Base-by-base conservation (phyloP, 176 grass and related monocot species). In the Avena atlantica region DNA sequence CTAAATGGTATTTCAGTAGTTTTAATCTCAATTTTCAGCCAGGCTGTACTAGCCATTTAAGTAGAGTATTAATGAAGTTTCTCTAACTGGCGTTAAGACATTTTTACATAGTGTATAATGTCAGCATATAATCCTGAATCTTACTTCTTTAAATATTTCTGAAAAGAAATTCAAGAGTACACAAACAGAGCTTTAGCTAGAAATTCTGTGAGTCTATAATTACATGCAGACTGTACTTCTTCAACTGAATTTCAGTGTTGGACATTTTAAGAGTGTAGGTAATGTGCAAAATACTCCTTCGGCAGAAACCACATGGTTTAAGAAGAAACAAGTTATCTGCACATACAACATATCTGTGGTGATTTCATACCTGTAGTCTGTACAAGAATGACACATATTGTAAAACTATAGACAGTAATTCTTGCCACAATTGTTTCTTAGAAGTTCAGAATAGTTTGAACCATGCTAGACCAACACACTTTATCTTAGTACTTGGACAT, bases 401-500 rank as follows among this genome's bases (percentile, higher is more conserved):
- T 71, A 25, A 25, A 73, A 25, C 20, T 74, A 21, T 14, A 21
- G 19, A 74, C 17, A 83, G 58, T 27, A 7, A 83, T 44, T 4
- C 6, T 72, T 23, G n/a, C 21, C 12, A 27, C 10, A 64, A 64
- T 27, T 64, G 61, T 13, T 64, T 64, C 23, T 64, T 64, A 27
- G 1, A 45, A 45, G 21, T 66, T 48, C 4, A 67, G 42, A 81
- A 51, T 17, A 50, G 20, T 45, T 42, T 65, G 21, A 63, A 64
- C 36, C 78, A 62, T 63, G 13, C 40, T 29, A 25, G 1, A 44
- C 37, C 36, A 64, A 27, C 20, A 76, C 7, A 36, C 15, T 77
- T 64, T 49, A 81, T 7, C 25, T 81, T 66, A 44, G 4, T 17
- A 19, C 78, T 31, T 81, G 75, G 51, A 48, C 57, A 80, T 81